Percentiles rank a stretch among this genome's conserved stretches.
These are phyloP conservation scores for Rhizopus delemar DNA, from an alignment of 371 early-diverging fungal species.

Conservation along the genomic window DNA sequence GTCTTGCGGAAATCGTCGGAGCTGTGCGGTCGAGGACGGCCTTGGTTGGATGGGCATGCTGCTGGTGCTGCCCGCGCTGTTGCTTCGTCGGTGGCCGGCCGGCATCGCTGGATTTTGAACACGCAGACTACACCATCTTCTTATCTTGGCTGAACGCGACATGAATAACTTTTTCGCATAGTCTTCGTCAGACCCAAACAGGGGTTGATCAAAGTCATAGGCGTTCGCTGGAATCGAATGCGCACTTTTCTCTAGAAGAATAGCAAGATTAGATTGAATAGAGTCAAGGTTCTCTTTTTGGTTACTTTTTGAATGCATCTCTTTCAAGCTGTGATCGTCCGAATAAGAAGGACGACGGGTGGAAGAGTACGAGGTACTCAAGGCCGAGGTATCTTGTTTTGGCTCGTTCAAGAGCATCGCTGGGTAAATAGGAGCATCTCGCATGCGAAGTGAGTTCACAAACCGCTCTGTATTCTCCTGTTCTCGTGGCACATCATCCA, in stretches of 20 bases:
- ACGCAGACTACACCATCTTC: conserved; percentile 35
- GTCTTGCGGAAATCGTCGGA: conserved; percentile 16
- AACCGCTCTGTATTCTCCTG: background rate
- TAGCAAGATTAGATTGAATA: too few relatives aligned
- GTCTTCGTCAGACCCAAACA: conserved; percentile 24
- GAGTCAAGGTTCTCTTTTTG: too few relatives aligned
- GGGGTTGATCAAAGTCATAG: conserved; percentile 5
- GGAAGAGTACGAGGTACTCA: background rate
- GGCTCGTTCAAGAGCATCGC: conserved; percentile 30
- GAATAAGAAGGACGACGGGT: conserved; percentile 10
- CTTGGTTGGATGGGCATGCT: background rate
- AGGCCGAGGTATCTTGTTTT: background rate
- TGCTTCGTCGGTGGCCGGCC: conserved; percentile 7
- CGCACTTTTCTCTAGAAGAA: background rate
- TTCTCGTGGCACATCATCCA: conserved; percentile 17
- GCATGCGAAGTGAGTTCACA: background rate
- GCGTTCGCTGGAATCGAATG: conserved; percentile 9
- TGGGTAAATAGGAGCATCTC: conserved; percentile 29
- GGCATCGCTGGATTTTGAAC: conserved; percentile 5
- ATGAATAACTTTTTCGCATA: conserved; percentile 42
- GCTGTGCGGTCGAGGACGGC: conserved; percentile 10
- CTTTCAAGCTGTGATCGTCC: background rate
- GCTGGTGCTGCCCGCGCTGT: conserved; percentile 12
- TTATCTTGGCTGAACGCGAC: conserved; percentile 49
- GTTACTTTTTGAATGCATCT: too few relatives aligned